Evolutionary conservation across 768 basidiomycete species (phyloP).

Genomic region (Termitomyces sp.): DNA sequence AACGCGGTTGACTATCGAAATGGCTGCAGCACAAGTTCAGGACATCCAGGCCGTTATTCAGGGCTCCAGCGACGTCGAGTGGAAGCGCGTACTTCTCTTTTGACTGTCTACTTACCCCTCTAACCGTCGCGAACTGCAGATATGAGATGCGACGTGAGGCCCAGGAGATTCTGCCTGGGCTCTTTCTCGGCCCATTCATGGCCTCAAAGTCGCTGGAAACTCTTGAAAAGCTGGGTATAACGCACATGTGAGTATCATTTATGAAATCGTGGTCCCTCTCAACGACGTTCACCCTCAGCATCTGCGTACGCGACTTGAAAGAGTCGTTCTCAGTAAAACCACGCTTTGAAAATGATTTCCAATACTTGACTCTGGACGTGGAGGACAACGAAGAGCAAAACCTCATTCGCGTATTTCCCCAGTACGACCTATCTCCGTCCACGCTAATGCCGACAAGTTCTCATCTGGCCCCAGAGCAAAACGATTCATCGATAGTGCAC

Average conservation of each 20-base stretch:
- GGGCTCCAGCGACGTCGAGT: conserved; percentile 79
- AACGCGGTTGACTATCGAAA: conserved; percentile 5
- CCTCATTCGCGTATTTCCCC: conserved; percentile 85
- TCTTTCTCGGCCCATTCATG: conserved; percentile 83
- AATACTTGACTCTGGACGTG: conserved; percentile 79
- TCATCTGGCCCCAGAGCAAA: conserved; percentile 50
- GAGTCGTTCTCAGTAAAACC: conserved; percentile 88
- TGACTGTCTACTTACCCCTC: not conserved
- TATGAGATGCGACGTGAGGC: conserved; percentile 97
- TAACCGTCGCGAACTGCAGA: conserved; percentile 27
- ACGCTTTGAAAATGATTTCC: conserved; percentile 74
- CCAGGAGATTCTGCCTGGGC: conserved; percentile 82
- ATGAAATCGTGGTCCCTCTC: conserved; percentile 2
- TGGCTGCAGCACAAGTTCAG: conserved; percentile 23
- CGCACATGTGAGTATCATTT: conserved; percentile 61
- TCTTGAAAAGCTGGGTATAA: conserved; percentile 60
- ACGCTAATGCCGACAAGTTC: not conserved
- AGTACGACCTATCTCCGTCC: conserved; percentile 37
- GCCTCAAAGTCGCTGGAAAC: conserved; percentile 79
- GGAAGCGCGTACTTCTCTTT: conserved; percentile 52
- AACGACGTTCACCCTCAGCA: conserved; percentile 34
- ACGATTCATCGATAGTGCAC: conserved; percentile 67
- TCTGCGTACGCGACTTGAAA: conserved; percentile 85
- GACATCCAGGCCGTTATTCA: conserved; percentile 60
- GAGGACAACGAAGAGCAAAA: conserved; percentile 95